Evolutionary conservation across 2,329 filamentous ascomycete genomes (phyloP), one percentile per base, ranked within the genome.

Genomic region (Ophiocordyceps camponoti-leonardi): DNA sequence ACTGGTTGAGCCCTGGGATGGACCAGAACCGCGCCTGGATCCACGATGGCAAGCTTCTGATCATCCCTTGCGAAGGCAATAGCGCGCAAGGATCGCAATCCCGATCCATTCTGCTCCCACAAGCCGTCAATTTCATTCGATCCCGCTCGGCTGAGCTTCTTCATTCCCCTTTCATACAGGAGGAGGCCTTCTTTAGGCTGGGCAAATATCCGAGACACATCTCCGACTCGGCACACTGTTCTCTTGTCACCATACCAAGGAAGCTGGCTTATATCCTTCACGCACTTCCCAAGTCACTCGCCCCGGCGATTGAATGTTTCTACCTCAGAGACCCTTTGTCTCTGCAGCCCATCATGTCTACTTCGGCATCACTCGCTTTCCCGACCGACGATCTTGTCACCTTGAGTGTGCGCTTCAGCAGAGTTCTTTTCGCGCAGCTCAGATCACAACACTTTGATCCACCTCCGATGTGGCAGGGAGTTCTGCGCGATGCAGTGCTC

Each of bases 11-110:
- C 53, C 92, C 92, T 0, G 88, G 94, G 51, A 81, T 90, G 37
- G 87, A 93, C 50, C 76, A 81, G 51, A 84, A 94, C 59, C 75
- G 92, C 47, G 80, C 93, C 31, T 98, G 92, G 92, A 79, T 98
- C 46, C 77, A 94, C 54, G 67, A 78, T 30, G 85, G 83, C 46
- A 75, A 80, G 46, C 70, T 96, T 18, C 69, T 77, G 42, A 76
- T 96, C 48, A 82, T 96, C 46, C 76, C 84, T 19, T 52, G 75
- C 3, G 56, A 62, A 46, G 57, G 67, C 47, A 54, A 53, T 2
- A 49, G 54, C 1, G 10, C 18, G 16, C 18, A 41, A 5, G 44
- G n/a, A n/a, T 7, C 26, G 8, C 18, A 16, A 5, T 58, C 60
- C n/a, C 63, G 58, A 50, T 59, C 64, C 1, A 61, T 95, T 12